Conservation (phyloP, 495 filamentous ascomycete genomes). For the Annulohypoxylon moriforme region DNA sequence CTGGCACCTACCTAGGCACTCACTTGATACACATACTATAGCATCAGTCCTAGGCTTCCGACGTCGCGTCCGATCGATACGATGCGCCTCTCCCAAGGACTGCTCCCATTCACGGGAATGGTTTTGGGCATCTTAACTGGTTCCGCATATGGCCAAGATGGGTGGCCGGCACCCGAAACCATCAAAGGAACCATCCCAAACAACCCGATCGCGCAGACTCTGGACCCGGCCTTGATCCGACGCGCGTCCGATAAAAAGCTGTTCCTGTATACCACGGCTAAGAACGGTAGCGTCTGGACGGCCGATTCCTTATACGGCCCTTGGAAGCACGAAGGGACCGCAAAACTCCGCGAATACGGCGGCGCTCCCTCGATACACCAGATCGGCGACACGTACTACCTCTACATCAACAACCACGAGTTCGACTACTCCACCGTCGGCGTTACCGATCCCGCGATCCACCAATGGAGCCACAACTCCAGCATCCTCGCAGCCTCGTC, state of each 20-base stretch:
- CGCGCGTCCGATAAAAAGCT: conserved; percentile 30
- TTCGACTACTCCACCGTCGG: conserved; percentile 63
- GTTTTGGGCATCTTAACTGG: neutral
- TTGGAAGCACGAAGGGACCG: conserved; percentile 68
- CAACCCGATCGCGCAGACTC: conserved; percentile 30
- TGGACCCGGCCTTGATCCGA: conserved; percentile 30
- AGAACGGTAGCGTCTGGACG: conserved; percentile 35
- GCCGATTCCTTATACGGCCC: conserved; percentile 57
- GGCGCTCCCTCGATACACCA: conserved; percentile 73
- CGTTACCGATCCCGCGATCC: conserved; percentile 28
- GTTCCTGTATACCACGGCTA: conserved; percentile 27
- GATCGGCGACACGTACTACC: conserved; percentile 67
- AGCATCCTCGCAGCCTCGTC: conserved; percentile 73
- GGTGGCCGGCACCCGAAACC: conserved; percentile 28
- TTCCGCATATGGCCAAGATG: conserved; percentile 8
- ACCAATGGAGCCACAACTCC: conserved; percentile 59
- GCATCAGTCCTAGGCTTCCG: neutral
- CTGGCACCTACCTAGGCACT: no score
- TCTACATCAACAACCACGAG: conserved; percentile 71
- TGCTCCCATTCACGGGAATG: neutral
- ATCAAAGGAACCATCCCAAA: conserved; percentile 34
- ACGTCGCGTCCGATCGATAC: neutral
- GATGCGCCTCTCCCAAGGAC: neutral
- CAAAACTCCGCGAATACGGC: conserved; percentile 61
- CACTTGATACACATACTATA: neutral